These are phyloP conservation scores for Barnettozyma populi DNA, from an alignment of 805 yeast species.

Conservation along the genomic window DNA sequence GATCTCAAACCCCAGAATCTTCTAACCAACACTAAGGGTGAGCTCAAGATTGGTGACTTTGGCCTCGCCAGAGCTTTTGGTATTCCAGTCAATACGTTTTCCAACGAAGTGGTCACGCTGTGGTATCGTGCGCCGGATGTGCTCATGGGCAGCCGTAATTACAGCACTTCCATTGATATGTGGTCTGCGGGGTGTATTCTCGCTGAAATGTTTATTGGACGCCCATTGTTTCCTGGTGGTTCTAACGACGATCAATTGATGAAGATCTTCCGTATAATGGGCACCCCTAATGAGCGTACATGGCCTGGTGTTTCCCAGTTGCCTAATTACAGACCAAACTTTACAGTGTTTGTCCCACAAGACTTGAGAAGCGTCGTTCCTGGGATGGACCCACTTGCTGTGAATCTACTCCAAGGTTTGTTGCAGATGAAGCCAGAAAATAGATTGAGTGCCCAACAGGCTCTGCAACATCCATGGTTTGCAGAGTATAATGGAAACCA, in stretches of 20 bases:
- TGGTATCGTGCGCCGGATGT: conserved; percentile 99
- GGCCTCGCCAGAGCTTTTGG: conserved; percentile 98
- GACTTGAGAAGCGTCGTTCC: conserved; percentile 77
- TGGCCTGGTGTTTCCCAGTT: conserved; percentile 96
- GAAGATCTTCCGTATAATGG: conserved; percentile 88
- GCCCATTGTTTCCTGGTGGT: conserved; percentile 93
- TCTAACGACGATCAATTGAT: conserved; percentile 93
- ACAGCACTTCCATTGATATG: conserved; percentile 94
- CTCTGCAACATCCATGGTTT: conserved; percentile 89
- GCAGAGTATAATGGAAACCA: conserved; percentile 44
- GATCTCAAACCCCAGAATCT: conserved; percentile 94
- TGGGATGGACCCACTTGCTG: conserved; percentile 73
- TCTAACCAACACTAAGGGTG: conserved; percentile 84
- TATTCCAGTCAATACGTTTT: conserved; percentile 94
- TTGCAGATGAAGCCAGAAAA: conserved; percentile 91
- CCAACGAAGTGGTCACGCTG: conserved; percentile 94
- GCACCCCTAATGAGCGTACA: conserved; percentile 91
- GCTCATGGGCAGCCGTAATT: conserved; percentile 87
- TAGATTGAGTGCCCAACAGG: conserved; percentile 90
- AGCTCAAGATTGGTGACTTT: conserved; percentile 90
- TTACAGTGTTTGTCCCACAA: conserved; percentile 84
- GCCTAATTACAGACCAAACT: conserved; percentile 81
- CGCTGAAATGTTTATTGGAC: conserved; percentile 98
- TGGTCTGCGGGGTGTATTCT: conserved; percentile 99
- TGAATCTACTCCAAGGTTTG: conserved; percentile 71